phyloP scores from a whole-genome alignment of 129 eudicot species.

The Centella asiatica region DNA sequence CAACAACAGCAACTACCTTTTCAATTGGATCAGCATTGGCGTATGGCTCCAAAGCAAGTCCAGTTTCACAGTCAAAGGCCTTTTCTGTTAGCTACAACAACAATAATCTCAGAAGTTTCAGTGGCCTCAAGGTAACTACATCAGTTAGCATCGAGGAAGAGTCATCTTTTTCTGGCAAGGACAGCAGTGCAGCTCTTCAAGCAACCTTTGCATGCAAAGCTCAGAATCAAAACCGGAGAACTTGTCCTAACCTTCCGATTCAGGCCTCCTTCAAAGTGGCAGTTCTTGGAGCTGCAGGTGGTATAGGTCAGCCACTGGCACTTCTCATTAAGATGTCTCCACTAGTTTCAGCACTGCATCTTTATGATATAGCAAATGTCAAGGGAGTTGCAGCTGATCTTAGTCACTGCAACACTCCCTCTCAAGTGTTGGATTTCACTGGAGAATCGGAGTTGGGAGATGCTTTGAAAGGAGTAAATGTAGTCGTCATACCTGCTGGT shows the following conservation, averaged over 20 bases:
- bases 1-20: slow-evolving; percentile 46
- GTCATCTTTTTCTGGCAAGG: slow-evolving; percentile 39
- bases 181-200: slow-evolving; percentile 34
- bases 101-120: slow-evolving; percentile 33
- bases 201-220: slow-evolving; percentile 24
- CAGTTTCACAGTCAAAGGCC: slow-evolving; percentile 35
- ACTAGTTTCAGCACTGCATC: slow-evolving; percentile 55
- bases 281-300: slow-evolving; percentile 81
- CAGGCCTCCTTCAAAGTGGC: slow-evolving; percentile 84
- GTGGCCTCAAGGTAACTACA: slow-evolving; percentile 45
- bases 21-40: slow-evolving; percentile 43
- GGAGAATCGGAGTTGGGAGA: slow-evolving; percentile 58
- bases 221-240: slow-evolving; percentile 23
- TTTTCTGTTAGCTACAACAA: slow-evolving; percentile 18
- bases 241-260: slow-evolving; percentile 25
- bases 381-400: slow-evolving; percentile 85
- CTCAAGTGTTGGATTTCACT: slow-evolving; percentile 53
- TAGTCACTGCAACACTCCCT: slow-evolving; percentile 89
- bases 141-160: slow-evolving; percentile 26
- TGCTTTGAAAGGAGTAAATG: slow-evolving; percentile 48
- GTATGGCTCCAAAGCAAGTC: slow-evolving; percentile 30
- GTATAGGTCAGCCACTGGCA: slow-evolving; percentile 82
- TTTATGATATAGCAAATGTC: slow-evolving; percentile 75
- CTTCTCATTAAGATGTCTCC: slow-evolving; percentile 86
- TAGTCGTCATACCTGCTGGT: slow-evolving; percentile 89